A percentile compares a stretch with the other conserved stretches of the same genome.
These are phyloP conservation scores for Gossypium australe DNA, from an alignment of 345 rosid species.

Conservation along the genomic window DNA sequence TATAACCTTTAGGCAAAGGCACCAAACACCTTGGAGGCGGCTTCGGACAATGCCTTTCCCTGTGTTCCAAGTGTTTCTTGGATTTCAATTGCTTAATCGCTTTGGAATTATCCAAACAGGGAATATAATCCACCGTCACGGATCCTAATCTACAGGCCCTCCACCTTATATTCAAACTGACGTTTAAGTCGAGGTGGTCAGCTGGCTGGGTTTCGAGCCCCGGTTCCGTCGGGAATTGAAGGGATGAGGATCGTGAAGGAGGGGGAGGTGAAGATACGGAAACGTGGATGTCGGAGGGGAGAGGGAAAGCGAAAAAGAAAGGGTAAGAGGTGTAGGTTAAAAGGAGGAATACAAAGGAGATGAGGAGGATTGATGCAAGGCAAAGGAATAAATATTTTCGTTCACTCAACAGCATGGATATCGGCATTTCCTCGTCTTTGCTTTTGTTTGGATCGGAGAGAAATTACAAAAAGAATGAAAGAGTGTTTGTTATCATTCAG, in stretches of 20 bases:
- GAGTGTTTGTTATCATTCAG: too few species aligned
- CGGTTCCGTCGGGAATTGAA: not conserved
- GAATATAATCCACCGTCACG: conserved; percentile 65
- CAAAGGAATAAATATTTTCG: conserved; percentile 43
- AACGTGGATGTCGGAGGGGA: conserved; percentile 29
- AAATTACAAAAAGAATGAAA: too few species aligned
- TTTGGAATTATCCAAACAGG: conserved; percentile 67
- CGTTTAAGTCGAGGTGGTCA: conserved; percentile 3
- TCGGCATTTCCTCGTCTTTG: too few species aligned
- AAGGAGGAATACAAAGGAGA: conserved; percentile 35
- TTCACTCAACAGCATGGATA: conserved; percentile 15
- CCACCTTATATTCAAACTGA: conserved; percentile 38
- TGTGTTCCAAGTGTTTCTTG: conserved; percentile 80
- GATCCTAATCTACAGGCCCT: conserved; percentile 35
- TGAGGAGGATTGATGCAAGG: conserved; percentile 36
- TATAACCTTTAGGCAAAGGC: conserved; percentile 68
- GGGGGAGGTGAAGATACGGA: conserved; percentile 13
- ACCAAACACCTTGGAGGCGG: conserved; percentile 61
- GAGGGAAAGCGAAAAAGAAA: conserved; percentile 17
- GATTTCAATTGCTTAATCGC: conserved; percentile 61
- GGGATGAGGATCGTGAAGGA: not conserved
- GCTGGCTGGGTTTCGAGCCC: not conserved
- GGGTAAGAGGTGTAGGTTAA: conserved; percentile 20
- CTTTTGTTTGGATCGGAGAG: too few species aligned
- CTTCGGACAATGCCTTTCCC: conserved; percentile 83